Evolutionary conservation across 1,284 basidiomycete species (phyloP).

Genomic region (Mycena sp.): DNA sequence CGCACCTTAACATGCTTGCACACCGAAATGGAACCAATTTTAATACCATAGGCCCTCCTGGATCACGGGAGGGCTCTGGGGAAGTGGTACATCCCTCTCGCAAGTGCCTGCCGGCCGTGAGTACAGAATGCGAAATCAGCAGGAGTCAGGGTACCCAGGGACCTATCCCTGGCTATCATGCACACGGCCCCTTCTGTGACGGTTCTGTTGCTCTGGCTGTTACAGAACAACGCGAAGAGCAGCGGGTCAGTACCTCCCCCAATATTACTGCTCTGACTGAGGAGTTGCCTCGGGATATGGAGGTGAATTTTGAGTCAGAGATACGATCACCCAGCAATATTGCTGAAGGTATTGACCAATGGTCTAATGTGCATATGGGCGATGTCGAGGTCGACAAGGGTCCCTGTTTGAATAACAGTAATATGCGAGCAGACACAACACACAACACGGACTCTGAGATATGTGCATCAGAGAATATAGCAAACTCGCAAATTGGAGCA

Average conservation of each 20-base stretch:
- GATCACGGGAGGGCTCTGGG: no score
- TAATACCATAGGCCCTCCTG: no score
- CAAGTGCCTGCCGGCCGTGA: no score
- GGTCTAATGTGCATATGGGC: neutral
- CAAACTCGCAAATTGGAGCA: neutral
- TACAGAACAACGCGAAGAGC: no score
- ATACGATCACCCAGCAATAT: neutral
- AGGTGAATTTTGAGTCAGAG: neutral
- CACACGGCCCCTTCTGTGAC: neutral
- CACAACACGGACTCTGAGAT: neutral
- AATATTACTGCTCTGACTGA: neutral
- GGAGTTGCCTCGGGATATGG: neutral
- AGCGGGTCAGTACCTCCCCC: neutral
- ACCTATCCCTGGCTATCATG: no score
- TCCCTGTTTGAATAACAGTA: neutral
- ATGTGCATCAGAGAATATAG: neutral
- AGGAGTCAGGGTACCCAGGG: no score
- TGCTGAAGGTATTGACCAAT: neutral
- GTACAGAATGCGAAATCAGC: no score
- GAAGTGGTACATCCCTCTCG: no score
- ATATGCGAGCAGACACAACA: neutral
- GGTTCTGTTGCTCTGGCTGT: slow-evolving; percentile 1
- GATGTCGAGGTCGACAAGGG: neutral
- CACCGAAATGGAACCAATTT: no score
- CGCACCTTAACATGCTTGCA: no score